Base-by-base conservation (phyloP, 345 rosid genomes). In the Trapa incisa region DNA sequence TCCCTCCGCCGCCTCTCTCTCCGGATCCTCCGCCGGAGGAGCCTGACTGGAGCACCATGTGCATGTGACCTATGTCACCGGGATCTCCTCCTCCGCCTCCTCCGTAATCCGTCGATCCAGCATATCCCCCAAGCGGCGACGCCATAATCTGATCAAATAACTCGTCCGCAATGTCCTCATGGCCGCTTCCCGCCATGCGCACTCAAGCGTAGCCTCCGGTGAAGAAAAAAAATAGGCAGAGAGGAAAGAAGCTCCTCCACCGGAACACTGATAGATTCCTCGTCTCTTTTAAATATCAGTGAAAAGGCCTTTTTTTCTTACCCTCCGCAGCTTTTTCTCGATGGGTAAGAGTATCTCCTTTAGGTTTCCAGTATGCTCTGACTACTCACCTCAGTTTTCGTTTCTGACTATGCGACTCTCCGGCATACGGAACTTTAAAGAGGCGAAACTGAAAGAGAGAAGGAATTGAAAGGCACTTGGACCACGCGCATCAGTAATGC, bases 91-190 rank as follows among this genome's bases (percentile, higher is more conserved):
- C 60, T 72, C 54, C 75, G 76, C 68, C 53, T 52, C 47, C 70
- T 9, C 60, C 72, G 38, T 58, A 58, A 11, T 9, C 63, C 37
- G 63, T 33, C 33, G 63, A 35, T 10, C 79, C 75, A 0, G 82
- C 81, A 39, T 83, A 85, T 5, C 80, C 80, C 5, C 73, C 73
- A 2, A 79, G 73, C 9, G 87, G 85, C 61, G 76, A 86, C 0
- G 82, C 76, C 75, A 87, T 68, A 75, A 87, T 83, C 86, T 87
- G 89, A 78, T 87, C 93, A 65, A 87, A 75, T 76, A 87, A 87
- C 64, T 87, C 93, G 70, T 87, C 89, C 48, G 86, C 88, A 10
- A 87, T 57, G 5, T 85, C 85, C 64, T 78, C 81, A 32, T 75
- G 82, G 35, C 76, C 79, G 74, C 75, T 76, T 41, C 89, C 88